Evolutionary conservation across 768 basidiomycete genomes (phyloP), one percentile per base, ranked within the genome.

Genomic region (Scleroderma bovista): DNA sequence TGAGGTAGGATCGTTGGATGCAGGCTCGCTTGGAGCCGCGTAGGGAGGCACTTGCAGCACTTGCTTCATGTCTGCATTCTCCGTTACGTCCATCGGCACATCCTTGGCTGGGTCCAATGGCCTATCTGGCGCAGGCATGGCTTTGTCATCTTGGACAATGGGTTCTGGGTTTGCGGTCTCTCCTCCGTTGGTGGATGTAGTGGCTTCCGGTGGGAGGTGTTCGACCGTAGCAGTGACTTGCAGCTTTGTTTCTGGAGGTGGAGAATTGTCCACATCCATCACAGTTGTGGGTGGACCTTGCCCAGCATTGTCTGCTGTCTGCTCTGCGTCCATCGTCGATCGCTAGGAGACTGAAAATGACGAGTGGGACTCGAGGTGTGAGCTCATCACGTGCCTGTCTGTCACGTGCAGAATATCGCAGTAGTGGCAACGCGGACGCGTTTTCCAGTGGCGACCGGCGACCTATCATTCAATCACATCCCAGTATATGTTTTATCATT

Each of bases 191-290:
- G 41, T 26, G 13, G 41, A 22, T 13, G 24, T 26, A 2, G 41
- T 20, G 41, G 41, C 7, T 16, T 16, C 41, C 22, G 13, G 41
- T 43, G 22, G 23, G 9, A 23, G 20, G 41, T 43, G 23, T 29
- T 43, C 41, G 23, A n/a, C 9, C 13, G 24, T 15, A 9, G 24
- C 24, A 6, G 41, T 6, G 22, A 26, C 41, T 6, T 23, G 19
- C 13, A 23, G 22, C 13, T n/a, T 37, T 51, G 52, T 16, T 51
- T 48, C 41, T 11, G 13, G 20, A 23, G 10, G 22, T 20, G 36
- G 48, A 31, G 50, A 50, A 29, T 55, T 42, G 47, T 65, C 64
- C 17, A 56, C 46, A 52, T 59, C 56, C 61, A 66, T 64, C 40
- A 53, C 52, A 46, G 56, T 40, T 47, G 57, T 46, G 1, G 34